A percentile compares a stretch with the other conserved stretches of the same genome.
phyloP scores from a whole-genome alignment of 371 early-diverging fungal species.

The Mucor plumbeus region DNA sequence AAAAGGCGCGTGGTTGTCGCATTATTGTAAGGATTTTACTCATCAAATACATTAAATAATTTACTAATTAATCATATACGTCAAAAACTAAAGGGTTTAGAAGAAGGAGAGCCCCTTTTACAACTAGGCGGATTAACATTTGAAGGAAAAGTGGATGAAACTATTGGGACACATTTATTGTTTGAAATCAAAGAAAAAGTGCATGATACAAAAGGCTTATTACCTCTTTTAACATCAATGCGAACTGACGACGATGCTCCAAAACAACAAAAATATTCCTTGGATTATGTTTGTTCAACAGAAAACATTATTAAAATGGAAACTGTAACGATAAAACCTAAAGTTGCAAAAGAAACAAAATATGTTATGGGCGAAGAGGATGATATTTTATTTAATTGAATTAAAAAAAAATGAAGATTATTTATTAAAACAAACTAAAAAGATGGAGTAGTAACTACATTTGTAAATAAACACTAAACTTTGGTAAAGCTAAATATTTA shows the following conservation, averaged over 20 bases:
- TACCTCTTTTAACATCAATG: slow-evolving; percentile 30
- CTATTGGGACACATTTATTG: slow-evolving; percentile 29
- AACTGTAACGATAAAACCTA: slow-evolving; percentile 8
- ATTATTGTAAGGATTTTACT: slow-evolving; percentile 11
- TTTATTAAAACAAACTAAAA: background rate
- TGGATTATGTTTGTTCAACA: slow-evolving; percentile 10
- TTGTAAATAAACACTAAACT: too few relatives aligned
- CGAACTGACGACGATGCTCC: slow-evolving; percentile 11
- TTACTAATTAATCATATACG: background rate
- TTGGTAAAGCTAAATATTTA: too few relatives aligned
- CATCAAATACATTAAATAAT: too few relatives aligned
- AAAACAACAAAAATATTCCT: background rate
- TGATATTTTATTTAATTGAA: background rate
- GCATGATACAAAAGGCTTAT: slow-evolving; percentile 14
- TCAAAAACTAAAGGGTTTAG: slow-evolving; percentile 20
- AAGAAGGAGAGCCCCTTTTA: slow-evolving; percentile 26
- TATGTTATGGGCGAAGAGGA: background rate
- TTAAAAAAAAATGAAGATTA: background rate
- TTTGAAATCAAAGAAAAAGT: slow-evolving; percentile 30
- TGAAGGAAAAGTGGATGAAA: slow-evolving; percentile 32
- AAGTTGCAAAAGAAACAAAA: background rate
- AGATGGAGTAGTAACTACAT: too few relatives aligned
- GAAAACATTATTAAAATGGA: slow-evolving; percentile 19
- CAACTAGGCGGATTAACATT: slow-evolving; percentile 24
- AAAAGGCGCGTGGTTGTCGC: slow-evolving; percentile 18